phyloP scores from a whole-genome alignment of 768 basidiomycete genomes.

The Leccinum obscurum region DNA sequence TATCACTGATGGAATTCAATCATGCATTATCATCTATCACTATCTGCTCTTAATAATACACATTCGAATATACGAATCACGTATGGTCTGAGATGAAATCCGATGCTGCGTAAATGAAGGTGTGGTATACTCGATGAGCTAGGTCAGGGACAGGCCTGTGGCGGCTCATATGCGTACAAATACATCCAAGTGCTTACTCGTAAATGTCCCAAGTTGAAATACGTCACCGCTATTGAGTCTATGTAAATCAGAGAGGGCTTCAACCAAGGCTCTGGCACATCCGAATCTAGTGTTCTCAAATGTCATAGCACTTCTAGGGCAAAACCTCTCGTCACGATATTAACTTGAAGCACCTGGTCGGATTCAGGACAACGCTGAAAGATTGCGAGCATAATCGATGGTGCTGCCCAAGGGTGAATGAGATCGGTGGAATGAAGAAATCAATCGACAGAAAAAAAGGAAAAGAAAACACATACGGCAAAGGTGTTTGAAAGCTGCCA shows the following conservation, averaged over 20 bases:
- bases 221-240: not conserved
- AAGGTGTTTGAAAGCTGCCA: not conserved
- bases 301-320: not conserved
- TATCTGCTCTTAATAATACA: constrained; percentile 29
- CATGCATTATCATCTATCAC: constrained; percentile 32
- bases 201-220: not conserved
- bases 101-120: not conserved
- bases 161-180: not conserved
- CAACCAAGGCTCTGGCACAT: not conserved
- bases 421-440: not conserved
- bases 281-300: too few relatives aligned
- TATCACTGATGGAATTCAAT: constrained; percentile 22
- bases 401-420: not conserved
- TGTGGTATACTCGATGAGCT: not conserved
- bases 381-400: not conserved
- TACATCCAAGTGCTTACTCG: not conserved
- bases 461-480: not conserved
- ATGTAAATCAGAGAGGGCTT: not conserved
- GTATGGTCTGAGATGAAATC: not conserved
- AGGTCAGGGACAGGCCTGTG: not conserved
- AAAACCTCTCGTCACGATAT: not conserved
- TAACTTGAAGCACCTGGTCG: not conserved
- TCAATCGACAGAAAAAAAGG: not conserved
- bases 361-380: not conserved
- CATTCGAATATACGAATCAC: constrained; percentile 10